Conservation (phyloP, 2,329 filamentous ascomycete species). For the Sporothrix brunneoviolacea region DNA sequence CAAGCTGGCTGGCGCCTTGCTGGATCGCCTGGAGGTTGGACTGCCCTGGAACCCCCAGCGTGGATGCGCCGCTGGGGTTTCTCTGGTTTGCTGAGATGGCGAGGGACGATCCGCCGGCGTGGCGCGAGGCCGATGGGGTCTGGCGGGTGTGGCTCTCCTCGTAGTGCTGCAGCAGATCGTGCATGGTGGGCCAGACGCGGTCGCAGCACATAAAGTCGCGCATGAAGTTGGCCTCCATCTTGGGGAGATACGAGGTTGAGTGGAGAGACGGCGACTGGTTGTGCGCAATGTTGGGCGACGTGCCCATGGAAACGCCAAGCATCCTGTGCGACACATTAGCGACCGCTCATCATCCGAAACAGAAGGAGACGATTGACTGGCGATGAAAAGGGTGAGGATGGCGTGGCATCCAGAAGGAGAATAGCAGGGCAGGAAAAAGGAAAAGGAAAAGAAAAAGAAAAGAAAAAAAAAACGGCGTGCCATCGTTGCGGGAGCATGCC, state of each 20-base stretch:
- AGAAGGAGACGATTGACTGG: too few species aligned
- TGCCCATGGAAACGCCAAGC: conserved; percentile 67
- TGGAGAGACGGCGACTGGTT: conserved; percentile 92
- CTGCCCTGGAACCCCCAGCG: conserved; percentile 10
- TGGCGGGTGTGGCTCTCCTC: conserved; percentile 86
- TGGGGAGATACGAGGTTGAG: conserved; percentile 92
- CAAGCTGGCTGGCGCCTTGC: conserved; percentile 19
- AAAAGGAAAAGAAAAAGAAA: background rate
- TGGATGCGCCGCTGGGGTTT: background rate
- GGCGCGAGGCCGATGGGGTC: conserved; percentile 34
- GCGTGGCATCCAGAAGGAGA: conserved; percentile 14
- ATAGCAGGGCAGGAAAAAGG: too few species aligned
- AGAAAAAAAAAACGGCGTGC: too few species aligned
- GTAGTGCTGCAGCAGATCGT: conserved; percentile 93
- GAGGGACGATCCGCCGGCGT: conserved; percentile 9
- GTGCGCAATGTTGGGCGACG: conserved; percentile 69
- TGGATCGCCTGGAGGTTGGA: conserved; percentile 15
- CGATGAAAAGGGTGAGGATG: conserved; percentile 19
- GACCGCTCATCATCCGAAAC: too few species aligned
- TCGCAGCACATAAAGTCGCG: conserved; percentile 95
- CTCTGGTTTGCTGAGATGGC: conserved; percentile 7
- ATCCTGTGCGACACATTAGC: conserved; percentile 54
- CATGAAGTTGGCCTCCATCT: conserved; percentile 96
- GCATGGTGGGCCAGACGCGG: conserved; percentile 78
- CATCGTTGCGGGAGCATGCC: too few species aligned